A percentile compares a stretch with the other conserved stretches of the same genome.
These are phyloP conservation scores for Sphagnum magellanicum DNA, from an alignment of 228 moss, liverwort and hornwort genomes.

Conservation along the genomic window DNA sequence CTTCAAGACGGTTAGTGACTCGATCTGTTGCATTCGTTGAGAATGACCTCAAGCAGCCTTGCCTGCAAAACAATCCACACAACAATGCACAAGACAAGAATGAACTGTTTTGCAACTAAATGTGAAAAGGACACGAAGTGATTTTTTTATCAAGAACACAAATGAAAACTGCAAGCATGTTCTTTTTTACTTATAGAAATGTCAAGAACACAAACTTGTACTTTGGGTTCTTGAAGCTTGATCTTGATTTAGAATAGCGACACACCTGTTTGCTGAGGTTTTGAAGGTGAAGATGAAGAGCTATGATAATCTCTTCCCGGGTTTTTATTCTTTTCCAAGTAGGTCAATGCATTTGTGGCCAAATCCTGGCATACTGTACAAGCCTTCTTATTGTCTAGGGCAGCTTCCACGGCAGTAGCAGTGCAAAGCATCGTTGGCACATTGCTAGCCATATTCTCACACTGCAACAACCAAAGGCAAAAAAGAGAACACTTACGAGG, in stretches of 20 bases:
- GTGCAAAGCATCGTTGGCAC: conserved; percentile 56
- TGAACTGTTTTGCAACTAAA: too few species aligned
- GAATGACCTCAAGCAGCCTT: conserved; percentile 59
- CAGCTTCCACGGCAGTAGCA: conserved; percentile 7
- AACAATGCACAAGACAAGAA: too few species aligned
- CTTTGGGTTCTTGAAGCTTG: conserved; percentile 75
- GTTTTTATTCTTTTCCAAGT: conserved; percentile 60
- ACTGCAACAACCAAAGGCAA: conserved; percentile 27
- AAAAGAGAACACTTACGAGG: too few species aligned
- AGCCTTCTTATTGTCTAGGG: conserved; percentile 38
- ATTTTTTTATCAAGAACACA: too few species aligned
- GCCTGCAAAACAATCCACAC: conserved; percentile 21
- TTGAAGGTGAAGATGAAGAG: conserved; percentile 72
- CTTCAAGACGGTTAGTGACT: conserved; percentile 75
- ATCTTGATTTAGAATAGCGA: conserved; percentile 40
- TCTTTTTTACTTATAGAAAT: too few species aligned
- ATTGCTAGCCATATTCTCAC: conserved; percentile 50
- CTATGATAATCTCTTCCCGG: conserved; percentile 50
- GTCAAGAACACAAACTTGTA: conserved; percentile 32
- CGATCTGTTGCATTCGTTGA: conserved; percentile 73
- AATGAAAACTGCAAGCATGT: too few species aligned
- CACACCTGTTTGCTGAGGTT: conserved; percentile 64
- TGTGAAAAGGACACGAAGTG: too few species aligned
- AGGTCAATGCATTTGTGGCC: conserved; percentile 67
- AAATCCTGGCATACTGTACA: conserved; percentile 72